A percentile compares a stretch with the other conserved stretches of the same genome.
These are phyloP conservation scores for Coniochaeta hoffmannii DNA, from an alignment of 2,329 filamentous ascomycete species.

Conservation along the genomic window DNA sequence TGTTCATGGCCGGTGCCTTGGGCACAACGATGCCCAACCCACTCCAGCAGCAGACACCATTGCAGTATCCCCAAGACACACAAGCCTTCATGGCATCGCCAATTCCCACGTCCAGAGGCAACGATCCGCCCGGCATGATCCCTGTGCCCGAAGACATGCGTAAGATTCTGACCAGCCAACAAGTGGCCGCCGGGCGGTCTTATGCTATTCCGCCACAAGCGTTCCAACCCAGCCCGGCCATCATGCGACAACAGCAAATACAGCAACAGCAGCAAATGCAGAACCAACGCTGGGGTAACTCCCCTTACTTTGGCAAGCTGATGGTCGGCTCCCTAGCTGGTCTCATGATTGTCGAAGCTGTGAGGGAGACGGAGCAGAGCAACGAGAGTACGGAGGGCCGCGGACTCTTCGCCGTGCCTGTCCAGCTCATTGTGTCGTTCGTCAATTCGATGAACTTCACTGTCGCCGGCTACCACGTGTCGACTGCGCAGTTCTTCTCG, in stretches of 20 bases:
- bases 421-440: slow-evolving; percentile 45
- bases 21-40: slow-evolving; percentile 47
- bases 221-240: slow-evolving; percentile 31
- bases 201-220: slow-evolving; percentile 35
- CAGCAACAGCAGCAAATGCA: slow-evolving; percentile 41
- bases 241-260: slow-evolving; percentile 48
- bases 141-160: slow-evolving; percentile 61
- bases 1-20: slow-evolving; percentile 73
- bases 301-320: slow-evolving; percentile 63
- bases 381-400: slow-evolving; percentile 57
- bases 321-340: slow-evolving; percentile 91
- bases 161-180: slow-evolving; percentile 46
- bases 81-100: slow-evolving; percentile 35
- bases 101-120: slow-evolving; percentile 31
- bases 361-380: slow-evolving; percentile 58
- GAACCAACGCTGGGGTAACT: slow-evolving; percentile 42
- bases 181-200: slow-evolving; percentile 46
- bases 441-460: slow-evolving; percentile 42
- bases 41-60: slow-evolving; percentile 46
- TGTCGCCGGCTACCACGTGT: slow-evolving; percentile 45
- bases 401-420: slow-evolving; percentile 58
- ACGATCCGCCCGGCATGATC: slow-evolving; percentile 51
- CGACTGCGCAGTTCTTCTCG: slow-evolving; percentile 35
- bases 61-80: slow-evolving; percentile 40
- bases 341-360: slow-evolving; percentile 83